Evolutionary conservation across 2,329 filamentous ascomycete genomes (phyloP).

Genomic region (Ceratocystis smalleyi): DNA sequence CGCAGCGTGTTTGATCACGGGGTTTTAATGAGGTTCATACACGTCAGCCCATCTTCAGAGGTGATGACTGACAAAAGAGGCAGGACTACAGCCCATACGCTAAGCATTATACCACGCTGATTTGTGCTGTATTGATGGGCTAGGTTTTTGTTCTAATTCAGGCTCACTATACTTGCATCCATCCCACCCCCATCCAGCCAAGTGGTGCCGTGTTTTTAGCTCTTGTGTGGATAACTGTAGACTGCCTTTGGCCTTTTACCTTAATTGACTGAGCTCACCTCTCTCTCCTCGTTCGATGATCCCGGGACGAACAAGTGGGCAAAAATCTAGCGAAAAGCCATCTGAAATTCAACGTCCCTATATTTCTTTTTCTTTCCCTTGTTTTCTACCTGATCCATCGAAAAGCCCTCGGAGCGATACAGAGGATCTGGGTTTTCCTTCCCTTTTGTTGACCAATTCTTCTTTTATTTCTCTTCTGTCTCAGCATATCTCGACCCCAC

Average conservation of each 20-base stretch:
- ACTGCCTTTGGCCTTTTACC: constrained; percentile 1
- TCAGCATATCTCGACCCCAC: constrained; percentile 1
- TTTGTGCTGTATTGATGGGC: not conserved
- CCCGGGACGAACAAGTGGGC: constrained; percentile 3
- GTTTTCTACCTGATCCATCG: constrained; percentile 2
- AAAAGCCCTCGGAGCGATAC: constrained; percentile 1
- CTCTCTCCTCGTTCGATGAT: not conserved
- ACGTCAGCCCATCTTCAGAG: not conserved
- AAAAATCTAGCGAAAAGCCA: not conserved
- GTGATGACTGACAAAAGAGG: not conserved
- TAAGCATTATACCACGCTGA: not conserved
- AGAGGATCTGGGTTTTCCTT: not conserved
- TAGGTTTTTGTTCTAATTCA: not conserved
- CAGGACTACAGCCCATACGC: not conserved
- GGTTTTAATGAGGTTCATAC: not conserved
- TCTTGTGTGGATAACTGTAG: not conserved
- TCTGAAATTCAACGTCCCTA: constrained; percentile 3
- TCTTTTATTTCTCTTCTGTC: constrained; percentile 5
- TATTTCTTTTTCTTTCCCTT: constrained; percentile 1
- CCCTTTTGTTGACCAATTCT: not conserved
- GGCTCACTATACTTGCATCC: constrained; percentile 7
- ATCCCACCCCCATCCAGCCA: not conserved
- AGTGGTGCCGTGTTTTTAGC: constrained; percentile 4
- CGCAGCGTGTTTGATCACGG: not conserved
- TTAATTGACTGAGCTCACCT: not conserved